These are phyloP conservation scores for Ogataea nonfermentans DNA, from an alignment of 805 yeast genomes.

Conservation along the genomic window DNA sequence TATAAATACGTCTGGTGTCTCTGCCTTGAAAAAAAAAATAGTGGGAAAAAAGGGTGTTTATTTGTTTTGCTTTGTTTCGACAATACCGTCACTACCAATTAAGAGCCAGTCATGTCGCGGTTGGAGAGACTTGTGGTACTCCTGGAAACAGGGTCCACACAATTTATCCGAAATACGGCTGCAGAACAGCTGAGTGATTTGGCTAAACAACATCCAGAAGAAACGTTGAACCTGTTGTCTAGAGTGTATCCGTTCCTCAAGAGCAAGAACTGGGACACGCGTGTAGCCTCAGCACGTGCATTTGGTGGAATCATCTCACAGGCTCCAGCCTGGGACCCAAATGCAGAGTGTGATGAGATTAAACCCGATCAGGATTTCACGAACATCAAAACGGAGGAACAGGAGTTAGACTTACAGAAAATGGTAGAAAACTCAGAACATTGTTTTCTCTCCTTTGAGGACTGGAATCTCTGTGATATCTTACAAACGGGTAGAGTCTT, in stretches of 20 bases:
- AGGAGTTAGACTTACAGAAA: conserved; percentile 31
- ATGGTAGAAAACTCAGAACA: conserved; percentile 45
- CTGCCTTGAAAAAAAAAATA: conserved; percentile 8
- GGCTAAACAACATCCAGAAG: conserved; percentile 94
- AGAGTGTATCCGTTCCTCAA: conserved; percentile 87
- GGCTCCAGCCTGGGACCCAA: conserved; percentile 84
- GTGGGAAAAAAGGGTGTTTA: conserved; percentile 12
- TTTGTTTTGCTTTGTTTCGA: conserved; percentile 2
- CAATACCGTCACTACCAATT: background rate
- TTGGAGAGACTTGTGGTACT: conserved; percentile 38
- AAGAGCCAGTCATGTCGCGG: conserved; percentile 30
- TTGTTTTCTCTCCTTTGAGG: conserved; percentile 45
- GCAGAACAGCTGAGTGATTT: conserved; percentile 95
- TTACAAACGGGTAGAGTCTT: conserved; percentile 52
- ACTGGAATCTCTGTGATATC: conserved; percentile 49
- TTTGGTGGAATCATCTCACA: conserved; percentile 88
- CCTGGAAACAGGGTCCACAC: conserved; percentile 93
- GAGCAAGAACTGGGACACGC: conserved; percentile 90
- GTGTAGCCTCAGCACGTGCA: conserved; percentile 92
- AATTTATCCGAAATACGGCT: conserved; percentile 90
- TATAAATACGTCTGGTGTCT: conserved; percentile 8
- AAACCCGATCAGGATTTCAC: conserved; percentile 7
- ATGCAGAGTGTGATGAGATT: conserved; percentile 32
- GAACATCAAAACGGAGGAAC: conserved; percentile 22
- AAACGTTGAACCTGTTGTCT: conserved; percentile 74